Conservation (phyloP, 139 green algal genomes). For the Chlamydomonas schloesseri region DNA sequence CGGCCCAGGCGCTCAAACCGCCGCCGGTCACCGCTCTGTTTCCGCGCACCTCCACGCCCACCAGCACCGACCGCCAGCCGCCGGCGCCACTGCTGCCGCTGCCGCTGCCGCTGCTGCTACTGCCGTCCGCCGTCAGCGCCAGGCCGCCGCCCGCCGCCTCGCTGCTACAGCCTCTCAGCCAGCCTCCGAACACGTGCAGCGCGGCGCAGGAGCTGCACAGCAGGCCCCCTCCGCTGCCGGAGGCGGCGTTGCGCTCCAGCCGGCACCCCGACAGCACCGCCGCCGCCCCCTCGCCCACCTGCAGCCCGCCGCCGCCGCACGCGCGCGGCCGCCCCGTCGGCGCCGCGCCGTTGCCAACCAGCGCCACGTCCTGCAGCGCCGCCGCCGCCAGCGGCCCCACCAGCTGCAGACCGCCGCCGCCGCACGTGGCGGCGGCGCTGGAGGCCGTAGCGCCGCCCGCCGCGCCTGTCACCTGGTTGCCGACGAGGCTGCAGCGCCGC, state of each 20-base stretch:
- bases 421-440: too few relatives aligned
- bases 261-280: not conserved
- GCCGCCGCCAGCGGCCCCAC: too few relatives aligned
- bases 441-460: too few relatives aligned
- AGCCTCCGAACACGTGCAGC: not conserved
- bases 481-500: too few relatives aligned
- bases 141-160: not conserved
- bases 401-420: too few relatives aligned
- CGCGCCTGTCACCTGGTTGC: too few relatives aligned
- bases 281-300: not conserved
- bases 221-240: too few relatives aligned
- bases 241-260: not conserved
- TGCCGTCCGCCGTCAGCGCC: not conserved
- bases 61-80: not conserved
- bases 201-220: not conserved
- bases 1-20: not conserved
- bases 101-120: too few relatives aligned
- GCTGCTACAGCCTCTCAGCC: not conserved
- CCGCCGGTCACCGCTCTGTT: not conserved
- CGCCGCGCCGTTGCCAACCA: too few relatives aligned
- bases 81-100: too few relatives aligned
- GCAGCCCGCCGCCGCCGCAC: not conserved
- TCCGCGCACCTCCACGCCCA: not conserved
- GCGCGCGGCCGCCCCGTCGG: too few relatives aligned
- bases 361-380: too few relatives aligned